Evolutionary conservation across 1,139 yeast species (phyloP), one percentile per base, ranked within the genome.

Genomic region (Pneumocystis sp.): DNA sequence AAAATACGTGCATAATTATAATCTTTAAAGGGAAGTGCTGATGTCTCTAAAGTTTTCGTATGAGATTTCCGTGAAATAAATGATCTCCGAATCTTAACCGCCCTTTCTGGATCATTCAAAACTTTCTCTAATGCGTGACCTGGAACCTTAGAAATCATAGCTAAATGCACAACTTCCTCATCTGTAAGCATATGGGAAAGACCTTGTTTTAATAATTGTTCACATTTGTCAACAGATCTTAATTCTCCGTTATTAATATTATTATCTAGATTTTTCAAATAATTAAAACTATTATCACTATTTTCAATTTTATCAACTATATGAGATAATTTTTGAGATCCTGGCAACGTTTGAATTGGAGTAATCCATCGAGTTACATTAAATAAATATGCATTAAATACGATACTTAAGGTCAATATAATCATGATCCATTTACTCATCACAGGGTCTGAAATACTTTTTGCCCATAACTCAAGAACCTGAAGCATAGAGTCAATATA

Each of bases 1-100:
- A 91, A 85, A 15, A 95, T 98, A 71, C 97, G 85, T 73, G 91
- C 95, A 74, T 90, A 95, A 75, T 95, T 97, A 74, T 93, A 93
- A 73, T 84, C 79, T 69, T 81, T 78, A 75, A 84, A 89, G 25
- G 99, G 99, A 70, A 93, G 80, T 70, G 83, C 82, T 59, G 83
- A 80, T 4, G 86, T 76, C 70, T 86, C 87, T 68, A 93, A 81
- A 29, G 87, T 85, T 67, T 96, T 91, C 31, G 96, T 91, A 70
- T 84, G 82, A 12, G 96, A 90, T 66, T 89, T 77, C 66, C 84
- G 82, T 25, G 97, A 89, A 71, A 93, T 87, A 44, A 96, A 93
- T 67, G 85, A 86, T 77, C 98, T 87, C 77, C 99, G 91, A 66
- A 95, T 87, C 64, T 82, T 81, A 69, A 93, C 98, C 5, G 99